Conservation (phyloP, 257 asterid species). For the Perilla frutescens region DNA sequence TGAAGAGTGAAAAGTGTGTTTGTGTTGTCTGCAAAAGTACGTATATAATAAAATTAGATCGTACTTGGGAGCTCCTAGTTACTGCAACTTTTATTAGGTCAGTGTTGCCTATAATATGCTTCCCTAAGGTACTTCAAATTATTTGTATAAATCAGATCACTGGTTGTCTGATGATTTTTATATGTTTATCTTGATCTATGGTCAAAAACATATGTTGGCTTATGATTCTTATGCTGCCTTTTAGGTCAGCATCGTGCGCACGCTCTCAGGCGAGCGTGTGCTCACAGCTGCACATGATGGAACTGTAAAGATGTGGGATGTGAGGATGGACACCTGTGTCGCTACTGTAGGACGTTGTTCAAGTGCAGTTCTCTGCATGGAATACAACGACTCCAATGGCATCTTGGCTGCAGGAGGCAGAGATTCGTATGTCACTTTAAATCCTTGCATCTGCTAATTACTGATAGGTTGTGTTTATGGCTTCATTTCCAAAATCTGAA, state of each 20-base stretch:
- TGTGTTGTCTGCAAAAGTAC: neutral
- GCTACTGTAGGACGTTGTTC: conserved; percentile 96
- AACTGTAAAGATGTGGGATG: conserved; percentile 99
- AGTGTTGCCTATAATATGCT: neutral
- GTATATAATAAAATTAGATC: neutral
- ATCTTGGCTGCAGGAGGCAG: conserved; percentile 95
- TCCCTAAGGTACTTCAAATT: neutral
- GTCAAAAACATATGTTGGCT: conserved; percentile 14
- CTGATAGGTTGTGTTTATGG: conserved; percentile 26
- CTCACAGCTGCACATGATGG: conserved; percentile 98
- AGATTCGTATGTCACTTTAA: conserved; percentile 69
- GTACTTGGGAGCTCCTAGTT: neutral
- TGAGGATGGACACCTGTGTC: conserved; percentile 95
- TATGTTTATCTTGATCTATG: neutral
- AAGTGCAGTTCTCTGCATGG: conserved; percentile 94
- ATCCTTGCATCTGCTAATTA: conserved; percentile 24
- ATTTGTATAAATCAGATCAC: neutral
- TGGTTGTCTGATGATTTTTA: neutral
- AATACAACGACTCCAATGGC: conserved; percentile 89
- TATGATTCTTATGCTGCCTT: conserved; percentile 38
- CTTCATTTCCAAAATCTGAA: conserved; percentile 38
- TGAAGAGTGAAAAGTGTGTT: neutral
- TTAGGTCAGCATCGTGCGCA: conserved; percentile 88
- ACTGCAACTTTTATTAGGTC: neutral
- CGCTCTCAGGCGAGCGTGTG: conserved; percentile 98